phyloP scores from a whole-genome alignment of 208 protist species.

The Sergeia podlipaevii region DNA sequence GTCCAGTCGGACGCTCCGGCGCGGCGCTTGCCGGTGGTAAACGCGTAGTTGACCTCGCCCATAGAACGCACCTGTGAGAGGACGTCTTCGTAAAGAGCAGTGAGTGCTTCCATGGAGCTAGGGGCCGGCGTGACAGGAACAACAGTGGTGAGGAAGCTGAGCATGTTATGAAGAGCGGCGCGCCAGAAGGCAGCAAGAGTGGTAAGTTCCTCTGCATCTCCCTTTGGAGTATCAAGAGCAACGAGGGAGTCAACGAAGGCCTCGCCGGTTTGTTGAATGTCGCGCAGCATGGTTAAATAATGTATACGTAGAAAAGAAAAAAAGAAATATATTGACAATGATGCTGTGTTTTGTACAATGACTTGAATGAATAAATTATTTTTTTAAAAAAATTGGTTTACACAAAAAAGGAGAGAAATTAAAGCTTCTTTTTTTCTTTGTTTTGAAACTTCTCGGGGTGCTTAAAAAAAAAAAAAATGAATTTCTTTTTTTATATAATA shows the following conservation, averaged over 20 bases:
- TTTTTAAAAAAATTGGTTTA: too few species aligned
- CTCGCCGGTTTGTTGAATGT: background rate
- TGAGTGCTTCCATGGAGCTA: background rate
- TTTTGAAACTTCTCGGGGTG: background rate
- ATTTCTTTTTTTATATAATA: too few species aligned
- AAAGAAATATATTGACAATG: too few species aligned
- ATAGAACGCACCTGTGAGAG: background rate
- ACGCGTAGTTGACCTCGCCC: background rate
- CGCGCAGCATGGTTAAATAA: constrained; percentile 1
- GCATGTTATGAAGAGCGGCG: background rate
- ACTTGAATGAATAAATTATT: too few species aligned
- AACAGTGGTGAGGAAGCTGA: constrained; percentile 4
- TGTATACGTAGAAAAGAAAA: too few species aligned
- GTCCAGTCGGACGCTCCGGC: background rate
- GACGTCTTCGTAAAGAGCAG: constrained; percentile 8
- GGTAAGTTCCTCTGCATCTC: background rate
- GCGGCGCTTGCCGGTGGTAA: background rate
- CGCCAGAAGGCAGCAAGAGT: background rate
- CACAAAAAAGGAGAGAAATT: too few species aligned
- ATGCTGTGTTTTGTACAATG: too few species aligned
- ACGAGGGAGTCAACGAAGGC: background rate
- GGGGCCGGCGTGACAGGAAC: background rate
- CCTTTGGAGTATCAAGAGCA: background rate
- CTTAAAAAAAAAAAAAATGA: background rate
- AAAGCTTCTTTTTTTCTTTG: background rate